These are phyloP conservation scores for Penicillium paxilli DNA, from an alignment of 495 filamentous ascomycete species.

Conservation along the genomic window DNA sequence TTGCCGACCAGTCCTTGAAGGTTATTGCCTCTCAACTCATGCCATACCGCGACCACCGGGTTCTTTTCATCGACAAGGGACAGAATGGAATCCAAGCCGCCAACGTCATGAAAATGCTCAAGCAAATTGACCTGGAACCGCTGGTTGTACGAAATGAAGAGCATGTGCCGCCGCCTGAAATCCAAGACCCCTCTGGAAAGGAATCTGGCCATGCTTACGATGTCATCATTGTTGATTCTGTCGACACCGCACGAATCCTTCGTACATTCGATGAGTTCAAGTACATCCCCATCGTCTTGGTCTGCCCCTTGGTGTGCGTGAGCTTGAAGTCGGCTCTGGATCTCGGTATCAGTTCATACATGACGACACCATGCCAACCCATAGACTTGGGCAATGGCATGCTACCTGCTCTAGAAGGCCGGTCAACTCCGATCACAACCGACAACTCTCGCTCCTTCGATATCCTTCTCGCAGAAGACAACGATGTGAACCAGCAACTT, in stretches of 20 bases:
- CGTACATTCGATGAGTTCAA: slow-evolving; percentile 92
- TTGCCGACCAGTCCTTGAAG: slow-evolving; percentile 78
- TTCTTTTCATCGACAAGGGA: slow-evolving; percentile 95
- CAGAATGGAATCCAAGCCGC: slow-evolving; percentile 70
- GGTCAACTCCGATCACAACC: slow-evolving; percentile 86
- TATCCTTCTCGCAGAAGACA: slow-evolving; percentile 95
- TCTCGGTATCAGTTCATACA: slow-evolving; percentile 95
- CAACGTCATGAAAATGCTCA: slow-evolving; percentile 78
- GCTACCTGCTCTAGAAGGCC: slow-evolving; percentile 94
- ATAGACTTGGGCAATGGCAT: slow-evolving; percentile 98
- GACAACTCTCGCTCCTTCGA: slow-evolving; percentile 96
- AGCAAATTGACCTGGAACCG: slow-evolving; percentile 75
- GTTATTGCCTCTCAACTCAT: slow-evolving; percentile 81
- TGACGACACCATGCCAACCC: slow-evolving; percentile 94
- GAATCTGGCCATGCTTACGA: slow-evolving; percentile 76
- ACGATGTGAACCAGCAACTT: slow-evolving; percentile 93
- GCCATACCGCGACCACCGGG: slow-evolving; percentile 84
- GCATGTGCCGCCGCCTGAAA: slow-evolving; percentile 60
- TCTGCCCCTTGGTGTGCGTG: slow-evolving; percentile 88
- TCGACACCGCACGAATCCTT: slow-evolving; percentile 81
- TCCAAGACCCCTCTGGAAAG: slow-evolving; percentile 53
- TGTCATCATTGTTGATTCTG: slow-evolving; percentile 95
- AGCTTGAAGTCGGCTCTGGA: slow-evolving; percentile 94
- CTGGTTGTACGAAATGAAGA: slow-evolving; percentile 72
- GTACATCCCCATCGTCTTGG: slow-evolving; percentile 92